phyloP scores from a whole-genome alignment of 371 early-diverging fungal species.

The Lichtheimia hyalospora region DNA sequence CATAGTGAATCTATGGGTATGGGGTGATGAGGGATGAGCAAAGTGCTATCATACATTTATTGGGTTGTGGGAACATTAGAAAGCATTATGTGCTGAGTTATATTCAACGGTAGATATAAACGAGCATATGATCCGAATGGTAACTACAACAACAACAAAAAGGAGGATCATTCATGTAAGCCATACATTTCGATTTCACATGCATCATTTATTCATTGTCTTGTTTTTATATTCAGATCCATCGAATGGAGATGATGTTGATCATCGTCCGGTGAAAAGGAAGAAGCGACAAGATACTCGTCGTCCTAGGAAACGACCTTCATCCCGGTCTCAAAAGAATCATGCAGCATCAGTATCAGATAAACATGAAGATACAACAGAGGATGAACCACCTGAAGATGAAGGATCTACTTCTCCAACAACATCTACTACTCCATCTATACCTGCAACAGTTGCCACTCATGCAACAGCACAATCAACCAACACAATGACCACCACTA shows the following conservation, averaged over 20 bases:
- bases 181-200: too few species aligned
- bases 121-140: slow-evolving; percentile 28
- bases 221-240: too few species aligned
- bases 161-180: not conserved
- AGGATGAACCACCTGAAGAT: slow-evolving; percentile 10
- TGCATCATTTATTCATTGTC: too few species aligned
- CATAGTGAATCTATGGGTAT: slow-evolving; percentile 15
- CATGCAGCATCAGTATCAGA: not conserved
- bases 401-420: not conserved
- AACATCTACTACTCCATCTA: not conserved
- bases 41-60: too few species aligned
- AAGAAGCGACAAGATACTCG: slow-evolving; percentile 12
- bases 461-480: not conserved
- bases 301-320: not conserved
- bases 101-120: slow-evolving; percentile 16
- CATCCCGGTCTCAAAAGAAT: slow-evolving; percentile 4
- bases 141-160: slow-evolving; percentile 12
- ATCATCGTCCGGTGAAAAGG: slow-evolving; percentile 28
- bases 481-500: slow-evolving; percentile 1
- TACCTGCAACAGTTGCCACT: not conserved
- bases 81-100: too few species aligned
- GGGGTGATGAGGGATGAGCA: slow-evolving; percentile 15
- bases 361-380: slow-evolving; percentile 1
- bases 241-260: not conserved
- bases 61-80: too few species aligned